These are phyloP conservation scores for Nissolia schottii DNA, from an alignment of 306 rosid species.

Conservation along the genomic window DNA sequence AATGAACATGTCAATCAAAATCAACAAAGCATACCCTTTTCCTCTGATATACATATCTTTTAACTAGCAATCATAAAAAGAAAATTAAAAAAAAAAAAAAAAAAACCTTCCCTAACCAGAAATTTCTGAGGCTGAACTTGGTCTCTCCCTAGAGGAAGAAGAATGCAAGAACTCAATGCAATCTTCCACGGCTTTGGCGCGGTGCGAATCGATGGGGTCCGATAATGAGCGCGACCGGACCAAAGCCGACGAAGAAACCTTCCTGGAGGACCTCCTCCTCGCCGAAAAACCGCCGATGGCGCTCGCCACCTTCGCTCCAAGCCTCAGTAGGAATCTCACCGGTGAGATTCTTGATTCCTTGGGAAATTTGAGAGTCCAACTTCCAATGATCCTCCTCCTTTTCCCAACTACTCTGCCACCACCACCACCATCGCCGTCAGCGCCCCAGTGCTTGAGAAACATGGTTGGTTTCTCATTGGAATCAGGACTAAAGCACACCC, in stretches of 20 bases:
- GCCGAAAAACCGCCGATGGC: conserved; percentile 43
- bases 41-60: conserved; percentile 15
- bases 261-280: conserved; percentile 48
- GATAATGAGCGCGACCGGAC: conserved; percentile 56
- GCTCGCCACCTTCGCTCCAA: conserved; percentile 46
- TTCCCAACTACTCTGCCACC: conserved; percentile 21
- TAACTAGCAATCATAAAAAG: background rate
- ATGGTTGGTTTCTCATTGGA: conserved; percentile 41
- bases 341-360: conserved; percentile 40
- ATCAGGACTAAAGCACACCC: conserved; percentile 67
- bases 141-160: conserved; percentile 64
- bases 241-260: conserved; percentile 59
- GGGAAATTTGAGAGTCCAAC: conserved; percentile 30
- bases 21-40: background rate
- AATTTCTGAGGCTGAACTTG: conserved; percentile 46
- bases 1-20: conserved; percentile 9
- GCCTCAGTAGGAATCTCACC: conserved; percentile 40
- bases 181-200: conserved; percentile 72
- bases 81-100: no score
- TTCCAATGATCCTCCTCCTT: conserved; percentile 29
- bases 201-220: conserved; percentile 57
- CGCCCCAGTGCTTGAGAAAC: conserved; percentile 30
- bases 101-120: background rate
- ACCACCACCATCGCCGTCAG: background rate
- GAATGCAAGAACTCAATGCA: conserved; percentile 78